phyloP scores from a whole-genome alignment of 495 filamentous ascomycete species.

The Ascodesmis nigricans region DNA sequence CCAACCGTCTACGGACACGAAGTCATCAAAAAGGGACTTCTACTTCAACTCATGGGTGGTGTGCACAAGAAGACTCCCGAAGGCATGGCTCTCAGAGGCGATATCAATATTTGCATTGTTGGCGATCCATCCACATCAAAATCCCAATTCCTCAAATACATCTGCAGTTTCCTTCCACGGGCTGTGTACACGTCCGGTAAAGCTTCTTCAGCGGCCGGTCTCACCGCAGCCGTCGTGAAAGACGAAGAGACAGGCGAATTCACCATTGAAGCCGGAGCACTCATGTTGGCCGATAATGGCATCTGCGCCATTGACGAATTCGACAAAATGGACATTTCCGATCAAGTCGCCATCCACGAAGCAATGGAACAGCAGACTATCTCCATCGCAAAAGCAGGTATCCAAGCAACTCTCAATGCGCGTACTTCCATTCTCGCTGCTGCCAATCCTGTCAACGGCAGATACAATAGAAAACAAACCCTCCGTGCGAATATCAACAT shows the following conservation, averaged over 20 bases:
- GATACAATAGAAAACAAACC: slow-evolving; percentile 90
- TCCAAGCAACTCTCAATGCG: slow-evolving; percentile 93
- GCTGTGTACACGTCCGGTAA: slow-evolving; percentile 97
- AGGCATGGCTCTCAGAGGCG: slow-evolving; percentile 80
- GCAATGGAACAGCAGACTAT: slow-evolving; percentile 99
- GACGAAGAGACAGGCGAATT: slow-evolving; percentile 97
- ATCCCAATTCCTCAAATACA: slow-evolving; percentile 95
- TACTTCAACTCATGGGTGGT: slow-evolving; percentile 82
- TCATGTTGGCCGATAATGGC: slow-evolving; percentile 94
- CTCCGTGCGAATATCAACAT: slow-evolving; percentile 93
- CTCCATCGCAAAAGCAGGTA: slow-evolving; percentile 95
- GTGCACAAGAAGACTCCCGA: slow-evolving; percentile 77
- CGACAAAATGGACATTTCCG: slow-evolving; percentile 96
- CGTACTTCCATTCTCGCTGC: slow-evolving; percentile 87
- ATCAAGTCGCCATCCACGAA: slow-evolving; percentile 99
- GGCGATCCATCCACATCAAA: slow-evolving; percentile 97
- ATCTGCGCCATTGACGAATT: slow-evolving; percentile 99
- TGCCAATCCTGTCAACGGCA: slow-evolving; percentile 84
- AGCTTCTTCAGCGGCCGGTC: slow-evolving; percentile 89
- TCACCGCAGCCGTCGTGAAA: slow-evolving; percentile 92
- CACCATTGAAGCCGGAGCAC: slow-evolving; percentile 92
- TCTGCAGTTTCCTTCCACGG: slow-evolving; percentile 84
- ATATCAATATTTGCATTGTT: slow-evolving; percentile 98
- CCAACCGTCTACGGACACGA: slow-evolving; percentile 95
- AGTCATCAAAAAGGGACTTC: slow-evolving; percentile 89